Evolutionary conservation across 2,329 filamentous ascomycete genomes (phyloP).

Genomic region (Metarhizium sp.): DNA sequence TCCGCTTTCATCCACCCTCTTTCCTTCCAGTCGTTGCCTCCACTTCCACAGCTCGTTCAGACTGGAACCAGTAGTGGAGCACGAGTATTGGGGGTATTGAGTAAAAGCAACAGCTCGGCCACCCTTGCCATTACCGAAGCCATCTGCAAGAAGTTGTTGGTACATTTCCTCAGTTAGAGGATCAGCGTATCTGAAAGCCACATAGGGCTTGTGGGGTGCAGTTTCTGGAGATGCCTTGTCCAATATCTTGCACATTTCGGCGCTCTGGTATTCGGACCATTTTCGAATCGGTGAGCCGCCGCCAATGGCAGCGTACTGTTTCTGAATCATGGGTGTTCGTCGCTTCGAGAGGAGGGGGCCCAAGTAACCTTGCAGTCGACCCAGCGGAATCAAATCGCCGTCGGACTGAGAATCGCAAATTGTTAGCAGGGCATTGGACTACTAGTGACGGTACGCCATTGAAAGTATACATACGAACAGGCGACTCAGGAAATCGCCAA

Average conservation of each 20-base stretch:
- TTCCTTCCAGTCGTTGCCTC: constrained; percentile 79
- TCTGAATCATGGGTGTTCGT: constrained; percentile 90
- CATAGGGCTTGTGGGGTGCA: constrained; percentile 93
- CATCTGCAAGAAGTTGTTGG: constrained; percentile 69
- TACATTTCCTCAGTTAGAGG: constrained; percentile 96
- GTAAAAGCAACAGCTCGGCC: constrained; percentile 94
- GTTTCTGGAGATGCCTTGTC: constrained; percentile 87
- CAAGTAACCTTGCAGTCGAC: constrained; percentile 80
- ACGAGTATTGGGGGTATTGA: constrained; percentile 97
- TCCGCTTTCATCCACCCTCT: constrained; percentile 41
- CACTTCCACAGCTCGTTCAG: constrained; percentile 98
- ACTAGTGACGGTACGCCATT: background rate
- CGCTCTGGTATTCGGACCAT: constrained; percentile 92
- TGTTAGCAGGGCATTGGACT: constrained; percentile 1
- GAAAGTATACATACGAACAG: constrained; percentile 62
- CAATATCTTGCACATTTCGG: constrained; percentile 95
- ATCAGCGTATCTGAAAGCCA: constrained; percentile 91
- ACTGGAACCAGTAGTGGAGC: constrained; percentile 92
- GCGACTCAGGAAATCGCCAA: constrained; percentile 79
- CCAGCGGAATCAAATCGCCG: constrained; percentile 89
- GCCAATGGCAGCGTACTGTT: constrained; percentile 91
- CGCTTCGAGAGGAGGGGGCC: constrained; percentile 79
- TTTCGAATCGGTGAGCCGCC: constrained; percentile 97
- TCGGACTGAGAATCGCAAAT: constrained; percentile 55
- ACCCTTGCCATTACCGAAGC: constrained; percentile 82